A percentile compares a stretch with the other conserved stretches of the same genome.
Conservation (phyloP, 2,329 filamentous ascomycete species). For the Clonostachys solani region DNA sequence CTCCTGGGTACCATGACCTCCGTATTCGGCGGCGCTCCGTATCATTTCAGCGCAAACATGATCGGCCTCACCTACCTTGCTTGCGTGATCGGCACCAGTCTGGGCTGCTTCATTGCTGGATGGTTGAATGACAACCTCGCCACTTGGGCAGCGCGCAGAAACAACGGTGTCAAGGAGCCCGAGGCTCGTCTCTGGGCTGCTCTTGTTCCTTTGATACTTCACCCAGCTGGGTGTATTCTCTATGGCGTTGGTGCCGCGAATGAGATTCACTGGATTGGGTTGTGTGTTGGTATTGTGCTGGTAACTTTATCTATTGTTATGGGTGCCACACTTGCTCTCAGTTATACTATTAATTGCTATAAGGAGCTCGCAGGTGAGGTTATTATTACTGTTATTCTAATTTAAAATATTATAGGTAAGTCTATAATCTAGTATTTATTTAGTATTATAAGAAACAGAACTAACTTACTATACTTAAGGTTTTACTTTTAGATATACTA, state of each 20-base stretch:
- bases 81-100: not conserved
- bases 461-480: too few species aligned
- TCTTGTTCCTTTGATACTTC: constrained; percentile 16
- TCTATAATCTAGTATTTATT: too few species aligned
- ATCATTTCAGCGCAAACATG: constrained; percentile 20
- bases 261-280: constrained; percentile 33
- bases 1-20: constrained; percentile 22
- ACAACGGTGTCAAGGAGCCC: constrained; percentile 32
- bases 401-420: constrained; percentile 27
- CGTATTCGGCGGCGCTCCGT: constrained; percentile 22
- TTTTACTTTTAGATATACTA: too few species aligned
- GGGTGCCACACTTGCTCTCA: constrained; percentile 28
- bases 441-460: too few species aligned
- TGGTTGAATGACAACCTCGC: constrained; percentile 29
- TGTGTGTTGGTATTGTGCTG: constrained; percentile 31
- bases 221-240: constrained; percentile 19
- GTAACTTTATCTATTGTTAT: constrained; percentile 24
- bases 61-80: constrained; percentile 1
- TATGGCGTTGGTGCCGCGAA: constrained; percentile 29
- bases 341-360: constrained; percentile 34
- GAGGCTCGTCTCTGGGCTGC: constrained; percentile 36
- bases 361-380: constrained; percentile 32
- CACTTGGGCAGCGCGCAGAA: constrained; percentile 28
- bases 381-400: constrained; percentile 30
- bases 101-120: constrained; percentile 16